phyloP scores from a whole-genome alignment of 306 rosid species.

The Boehmeria nivea region DNA sequence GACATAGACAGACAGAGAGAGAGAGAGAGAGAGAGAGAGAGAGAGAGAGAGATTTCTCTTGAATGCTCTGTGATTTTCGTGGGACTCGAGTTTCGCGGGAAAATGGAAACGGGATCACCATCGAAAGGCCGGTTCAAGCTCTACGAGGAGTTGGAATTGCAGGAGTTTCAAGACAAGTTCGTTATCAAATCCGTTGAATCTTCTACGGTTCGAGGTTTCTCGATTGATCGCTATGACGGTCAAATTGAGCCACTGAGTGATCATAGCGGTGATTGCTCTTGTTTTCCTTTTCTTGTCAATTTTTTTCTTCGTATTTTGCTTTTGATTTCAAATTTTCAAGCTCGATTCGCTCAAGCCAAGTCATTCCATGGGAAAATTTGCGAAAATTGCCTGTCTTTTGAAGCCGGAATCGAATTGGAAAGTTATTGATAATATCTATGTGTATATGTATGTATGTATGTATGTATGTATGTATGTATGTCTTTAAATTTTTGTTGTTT shows the following conservation, averaged over 20 bases:
- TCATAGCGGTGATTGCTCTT: slow-evolving; percentile 12
- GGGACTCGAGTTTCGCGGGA: neutral
- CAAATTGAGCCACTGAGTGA: slow-evolving; percentile 39
- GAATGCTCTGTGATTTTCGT: neutral
- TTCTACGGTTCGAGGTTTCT: slow-evolving; percentile 59
- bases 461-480: too few species aligned
- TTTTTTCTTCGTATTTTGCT: neutral
- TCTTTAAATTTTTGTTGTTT: neutral
- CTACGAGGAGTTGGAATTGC: slow-evolving; percentile 57
- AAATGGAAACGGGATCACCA: slow-evolving; percentile 55
- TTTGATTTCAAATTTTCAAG: neutral
- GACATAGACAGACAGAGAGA: too few species aligned
- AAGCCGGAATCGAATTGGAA: too few species aligned
- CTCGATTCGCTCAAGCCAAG: neutral
- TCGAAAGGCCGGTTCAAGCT: slow-evolving; percentile 59
- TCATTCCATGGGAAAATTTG: too few species aligned
- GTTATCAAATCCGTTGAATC: slow-evolving; percentile 55
- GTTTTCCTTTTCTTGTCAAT: neutral
- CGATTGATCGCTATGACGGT: slow-evolving; percentile 69
- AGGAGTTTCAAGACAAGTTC: slow-evolving; percentile 68
- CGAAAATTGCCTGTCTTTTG: too few species aligned
- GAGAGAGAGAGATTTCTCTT: too few species aligned
- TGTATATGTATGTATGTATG: too few species aligned
- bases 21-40: neutral
- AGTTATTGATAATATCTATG: too few species aligned